phyloP scores from a whole-genome alignment of 352 stramenopile genomes.

The Globisporangium orthogonon region DNA sequence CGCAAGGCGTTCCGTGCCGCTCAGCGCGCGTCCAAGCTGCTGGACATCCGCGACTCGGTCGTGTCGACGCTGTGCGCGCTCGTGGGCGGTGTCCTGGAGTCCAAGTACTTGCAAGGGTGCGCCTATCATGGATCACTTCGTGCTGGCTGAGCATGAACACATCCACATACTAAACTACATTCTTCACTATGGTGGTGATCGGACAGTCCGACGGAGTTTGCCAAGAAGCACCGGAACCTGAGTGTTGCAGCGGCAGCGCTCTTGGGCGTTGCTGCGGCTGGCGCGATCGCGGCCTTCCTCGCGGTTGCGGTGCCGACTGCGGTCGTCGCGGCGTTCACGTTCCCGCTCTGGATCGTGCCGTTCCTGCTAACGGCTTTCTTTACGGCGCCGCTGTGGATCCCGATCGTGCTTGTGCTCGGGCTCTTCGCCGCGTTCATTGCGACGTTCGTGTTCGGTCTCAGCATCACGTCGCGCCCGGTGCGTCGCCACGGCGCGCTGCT shows the following conservation, averaged over 20 bases:
- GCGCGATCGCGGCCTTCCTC: constrained; percentile 50
- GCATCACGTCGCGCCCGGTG: constrained; percentile 66
- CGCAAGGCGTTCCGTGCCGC: constrained; percentile 75
- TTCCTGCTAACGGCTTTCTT: constrained; percentile 73
- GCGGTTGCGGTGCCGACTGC: constrained; percentile 64
- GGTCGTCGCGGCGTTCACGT: constrained; percentile 65
- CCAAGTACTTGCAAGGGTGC: constrained; percentile 43
- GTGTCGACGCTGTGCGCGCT: constrained; percentile 48
- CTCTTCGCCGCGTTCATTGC: constrained; percentile 58
- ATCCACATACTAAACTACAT: background rate
- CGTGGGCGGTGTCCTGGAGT: constrained; percentile 16
- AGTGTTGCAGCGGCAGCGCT: constrained; percentile 51
- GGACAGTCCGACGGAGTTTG: constrained; percentile 41
- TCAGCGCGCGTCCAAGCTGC: constrained; percentile 56
- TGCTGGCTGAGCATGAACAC: background rate
- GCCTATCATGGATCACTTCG: background rate
- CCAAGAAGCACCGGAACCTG: constrained; percentile 74
- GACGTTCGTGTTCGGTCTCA: constrained; percentile 69
- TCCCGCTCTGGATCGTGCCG: constrained; percentile 82
- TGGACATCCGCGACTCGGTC: constrained; percentile 66
- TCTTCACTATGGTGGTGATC: background rate
- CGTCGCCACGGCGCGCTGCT: constrained; percentile 71
- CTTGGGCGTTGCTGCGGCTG: constrained; percentile 43
- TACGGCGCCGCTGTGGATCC: constrained; percentile 74
- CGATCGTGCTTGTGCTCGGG: constrained; percentile 52